Conservation (phyloP, 1,284 basidiomycete genomes). For the Apiotrichum gracile region DNA sequence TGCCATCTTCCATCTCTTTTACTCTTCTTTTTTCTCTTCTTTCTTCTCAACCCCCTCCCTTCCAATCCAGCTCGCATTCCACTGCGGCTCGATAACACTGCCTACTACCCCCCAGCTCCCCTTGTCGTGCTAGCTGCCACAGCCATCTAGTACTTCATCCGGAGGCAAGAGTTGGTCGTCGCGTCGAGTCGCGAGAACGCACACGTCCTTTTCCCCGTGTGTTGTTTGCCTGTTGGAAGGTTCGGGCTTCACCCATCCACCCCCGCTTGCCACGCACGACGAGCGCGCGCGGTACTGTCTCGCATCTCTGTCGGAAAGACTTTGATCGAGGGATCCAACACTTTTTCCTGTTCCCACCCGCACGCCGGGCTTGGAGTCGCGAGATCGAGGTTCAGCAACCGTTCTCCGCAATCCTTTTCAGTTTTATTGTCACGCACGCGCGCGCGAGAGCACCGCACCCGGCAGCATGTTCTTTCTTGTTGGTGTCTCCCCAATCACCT, state of each 20-base stretch:
- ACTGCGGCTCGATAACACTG: neutral
- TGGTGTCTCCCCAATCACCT: conserved; percentile 34
- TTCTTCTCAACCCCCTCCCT: neutral
- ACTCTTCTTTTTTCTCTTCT: neutral
- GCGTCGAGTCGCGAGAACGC: neutral
- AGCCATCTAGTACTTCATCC: too few species aligned
- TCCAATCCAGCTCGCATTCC: conserved; percentile 3
- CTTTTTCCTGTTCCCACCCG: too few species aligned
- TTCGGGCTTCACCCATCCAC: neutral
- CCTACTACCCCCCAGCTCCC: neutral
- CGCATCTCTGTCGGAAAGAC: too few species aligned
- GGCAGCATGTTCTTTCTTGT: conserved; percentile 45
- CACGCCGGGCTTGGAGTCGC: too few species aligned
- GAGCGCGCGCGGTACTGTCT: too few species aligned
- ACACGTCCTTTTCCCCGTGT: neutral
- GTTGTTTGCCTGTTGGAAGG: neutral
- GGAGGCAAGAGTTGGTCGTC: neutral
- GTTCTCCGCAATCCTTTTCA: neutral
- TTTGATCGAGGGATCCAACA: too few species aligned
- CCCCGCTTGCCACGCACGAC: neutral
- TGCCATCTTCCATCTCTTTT: neutral
- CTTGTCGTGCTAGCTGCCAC: too few species aligned
- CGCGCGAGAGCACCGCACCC: conserved; percentile 10
- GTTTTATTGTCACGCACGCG: neutral
- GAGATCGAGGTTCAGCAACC: too few species aligned